Evolutionary conservation across 257 asterid genomes (phyloP), one percentile per base, ranked within the genome.

Genomic region (Ehretia macrophylla): DNA sequence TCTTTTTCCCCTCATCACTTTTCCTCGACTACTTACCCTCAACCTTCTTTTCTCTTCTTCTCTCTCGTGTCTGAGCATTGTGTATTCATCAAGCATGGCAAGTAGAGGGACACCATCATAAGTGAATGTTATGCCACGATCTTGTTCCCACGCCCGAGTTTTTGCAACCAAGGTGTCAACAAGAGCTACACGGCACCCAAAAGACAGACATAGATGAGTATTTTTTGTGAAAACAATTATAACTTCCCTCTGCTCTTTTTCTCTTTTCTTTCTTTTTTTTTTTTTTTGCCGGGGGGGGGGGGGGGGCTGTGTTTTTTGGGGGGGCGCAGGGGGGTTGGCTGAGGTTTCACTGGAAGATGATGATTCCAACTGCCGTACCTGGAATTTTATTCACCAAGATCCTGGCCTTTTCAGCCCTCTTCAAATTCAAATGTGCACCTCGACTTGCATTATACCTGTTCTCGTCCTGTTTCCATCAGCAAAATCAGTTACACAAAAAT

Each of bases 101-200:
- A 93, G 99, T n/a, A 93, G 81, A 56, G 99, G 96, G 66, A 93
- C 97, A 32, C 96, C 99, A 63, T 93, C 99, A 60, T 93, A 93
- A 0, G 83, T 77, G 75, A 89, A 93, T 61, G 94, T 72, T 21
- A 82, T 60, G 50, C 79, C 96, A 13, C 85, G 84, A 18, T 93
- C 99, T 74, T 86, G 79, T 75, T 93, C 97, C 99, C 99, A 93
- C 38, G 92, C 81, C 64, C 86, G 90, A 32, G 95, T 89, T 73
- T 93, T 93, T 10, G 81, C 82, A 65, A 93, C 81, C 75, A 93
- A 76, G 64, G 84, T 69, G 27, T 93, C 99, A 53, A 93, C 96
- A 51, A 89, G 95, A 63, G 92, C 99, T 93, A 75, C 83, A 83
- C 6, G 32, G n/a, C 60, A 55, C 22, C 45, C 17, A 64, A 37